Conservation (phyloP, 352 stramenopile genomes). For the Pythium dissotocum region DNA sequence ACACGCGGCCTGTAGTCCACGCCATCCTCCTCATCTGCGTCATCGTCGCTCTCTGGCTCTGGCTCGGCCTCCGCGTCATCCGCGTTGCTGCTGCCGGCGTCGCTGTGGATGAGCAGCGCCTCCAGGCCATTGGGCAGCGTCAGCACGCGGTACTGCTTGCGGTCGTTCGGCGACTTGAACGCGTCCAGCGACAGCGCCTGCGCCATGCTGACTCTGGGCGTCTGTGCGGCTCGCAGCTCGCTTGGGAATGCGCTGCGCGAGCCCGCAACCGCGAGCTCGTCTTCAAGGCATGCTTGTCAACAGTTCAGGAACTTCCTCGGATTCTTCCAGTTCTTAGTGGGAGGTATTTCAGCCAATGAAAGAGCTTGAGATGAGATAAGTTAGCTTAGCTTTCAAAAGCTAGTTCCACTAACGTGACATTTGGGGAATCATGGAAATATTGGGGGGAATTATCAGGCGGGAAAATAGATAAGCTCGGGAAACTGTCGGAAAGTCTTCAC, state of each 20-base stretch:
- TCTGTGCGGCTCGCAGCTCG: neutral
- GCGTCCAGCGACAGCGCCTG: conserved; percentile 29
- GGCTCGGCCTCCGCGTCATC: conserved; percentile 27
- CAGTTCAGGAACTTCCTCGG: conserved; percentile 6
- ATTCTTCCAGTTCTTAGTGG: conserved; percentile 32
- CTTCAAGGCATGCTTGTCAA: conserved; percentile 14
- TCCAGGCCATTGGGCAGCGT: conserved; percentile 54
- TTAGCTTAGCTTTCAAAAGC: neutral
- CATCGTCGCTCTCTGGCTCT: conserved; percentile 28
- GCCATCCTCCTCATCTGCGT: neutral
- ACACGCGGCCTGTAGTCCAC: conserved; percentile 17
- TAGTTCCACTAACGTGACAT: conserved; percentile 5
- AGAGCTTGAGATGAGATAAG: neutral
- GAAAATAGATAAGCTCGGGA: neutral
- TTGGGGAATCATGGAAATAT: neutral
- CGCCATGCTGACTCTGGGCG: neutral
- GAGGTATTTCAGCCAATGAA: conserved; percentile 26
- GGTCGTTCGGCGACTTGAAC: conserved; percentile 45
- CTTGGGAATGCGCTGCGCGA: neutral
- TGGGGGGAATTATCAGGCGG: neutral
- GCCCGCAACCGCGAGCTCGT: neutral
- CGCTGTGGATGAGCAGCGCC: conserved; percentile 36
- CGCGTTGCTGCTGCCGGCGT: neutral
- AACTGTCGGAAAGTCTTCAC: neutral
- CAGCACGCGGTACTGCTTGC: conserved; percentile 54